Evolutionary conservation across 352 stramenopile genomes (phyloP).

Genomic region (Globisporangium middletonii): DNA sequence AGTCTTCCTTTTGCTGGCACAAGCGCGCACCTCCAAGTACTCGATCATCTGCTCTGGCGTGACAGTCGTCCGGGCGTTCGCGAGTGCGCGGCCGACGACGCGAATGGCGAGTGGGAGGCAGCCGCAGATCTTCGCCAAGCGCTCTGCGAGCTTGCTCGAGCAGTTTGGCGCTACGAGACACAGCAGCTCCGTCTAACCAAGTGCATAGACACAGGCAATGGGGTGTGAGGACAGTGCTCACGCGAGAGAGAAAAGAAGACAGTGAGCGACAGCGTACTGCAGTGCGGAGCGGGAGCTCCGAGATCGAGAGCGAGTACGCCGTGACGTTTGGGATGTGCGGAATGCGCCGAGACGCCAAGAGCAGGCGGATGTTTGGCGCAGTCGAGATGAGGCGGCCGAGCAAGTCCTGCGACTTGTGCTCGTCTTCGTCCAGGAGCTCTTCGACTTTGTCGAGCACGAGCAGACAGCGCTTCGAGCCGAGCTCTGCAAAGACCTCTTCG

Average conservation of each 20-base stretch:
- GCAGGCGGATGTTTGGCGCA: conserved; percentile 54
- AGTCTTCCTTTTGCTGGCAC: too few species aligned
- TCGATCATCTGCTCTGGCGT: conserved; percentile 80
- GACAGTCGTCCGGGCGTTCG: conserved; percentile 66
- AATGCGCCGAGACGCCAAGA: conserved; percentile 65
- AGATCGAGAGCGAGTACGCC: conserved; percentile 69
- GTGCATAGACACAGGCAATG: conserved; percentile 1
- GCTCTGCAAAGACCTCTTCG: conserved; percentile 73
- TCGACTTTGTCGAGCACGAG: conserved; percentile 80
- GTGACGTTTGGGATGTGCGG: conserved; percentile 77
- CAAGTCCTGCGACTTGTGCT: conserved; percentile 63
- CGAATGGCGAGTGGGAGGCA: conserved; percentile 79
- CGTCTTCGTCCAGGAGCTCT: conserved; percentile 70
- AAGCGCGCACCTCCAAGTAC: conserved; percentile 43
- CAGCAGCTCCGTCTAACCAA: conserved; percentile 51
- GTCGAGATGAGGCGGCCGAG: conserved; percentile 66
- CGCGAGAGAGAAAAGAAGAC: not conserved
- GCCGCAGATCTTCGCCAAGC: conserved; percentile 64
- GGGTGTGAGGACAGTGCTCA: not conserved
- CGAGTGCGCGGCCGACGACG: conserved; percentile 66
- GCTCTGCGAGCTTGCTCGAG: conserved; percentile 49
- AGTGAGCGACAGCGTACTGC: conserved; percentile 29
- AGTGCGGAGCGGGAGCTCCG: conserved; percentile 60
- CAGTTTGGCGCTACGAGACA: conserved; percentile 62
- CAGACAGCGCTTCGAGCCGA: conserved; percentile 60